These are phyloP conservation scores for Calocybe cyanea DNA, from an alignment of 768 basidiomycete genomes.

Conservation along the genomic window DNA sequence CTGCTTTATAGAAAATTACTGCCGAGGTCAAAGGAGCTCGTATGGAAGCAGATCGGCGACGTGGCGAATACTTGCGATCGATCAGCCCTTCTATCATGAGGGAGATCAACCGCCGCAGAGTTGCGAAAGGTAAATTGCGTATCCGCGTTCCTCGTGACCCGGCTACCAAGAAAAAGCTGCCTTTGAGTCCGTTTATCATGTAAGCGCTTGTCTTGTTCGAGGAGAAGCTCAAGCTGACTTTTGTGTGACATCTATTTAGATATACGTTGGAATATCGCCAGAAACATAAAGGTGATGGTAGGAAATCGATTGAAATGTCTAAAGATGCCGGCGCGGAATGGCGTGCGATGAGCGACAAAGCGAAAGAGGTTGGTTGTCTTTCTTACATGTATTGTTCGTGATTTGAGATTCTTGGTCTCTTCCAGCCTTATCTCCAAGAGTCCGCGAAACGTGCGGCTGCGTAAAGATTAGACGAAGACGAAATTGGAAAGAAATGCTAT, in stretches of 20 bases:
- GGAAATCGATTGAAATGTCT: not conserved
- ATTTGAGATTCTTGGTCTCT: too few species aligned
- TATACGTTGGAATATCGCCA: not conserved
- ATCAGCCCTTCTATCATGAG: slow-evolving; percentile 17
- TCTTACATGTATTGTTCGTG: too few species aligned
- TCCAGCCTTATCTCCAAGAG: too few species aligned
- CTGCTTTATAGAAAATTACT: slow-evolving; percentile 18
- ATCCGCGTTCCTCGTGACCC: not conserved
- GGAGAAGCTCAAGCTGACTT: not conserved
- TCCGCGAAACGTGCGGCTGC: too few species aligned
- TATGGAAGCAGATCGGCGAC: slow-evolving; percentile 16
- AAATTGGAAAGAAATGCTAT: too few species aligned
- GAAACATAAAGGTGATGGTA: not conserved
- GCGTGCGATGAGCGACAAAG: too few species aligned
- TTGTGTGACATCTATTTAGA: not conserved
- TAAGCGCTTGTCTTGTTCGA: not conserved
- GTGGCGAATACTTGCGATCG: slow-evolving; percentile 24
- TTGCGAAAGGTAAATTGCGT: slow-evolving; percentile 22
- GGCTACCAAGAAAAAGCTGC: not conserved
- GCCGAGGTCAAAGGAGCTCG: slow-evolving; percentile 8
- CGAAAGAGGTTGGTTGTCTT: too few species aligned
- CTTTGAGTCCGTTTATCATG: not conserved
- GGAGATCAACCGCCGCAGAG: slow-evolving; percentile 29
- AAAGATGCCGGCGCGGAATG: not conserved
- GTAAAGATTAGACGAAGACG: too few species aligned